Conservation (phyloP, 2,329 filamentous ascomycete genomes). For the Elsinoe necatrix region DNA sequence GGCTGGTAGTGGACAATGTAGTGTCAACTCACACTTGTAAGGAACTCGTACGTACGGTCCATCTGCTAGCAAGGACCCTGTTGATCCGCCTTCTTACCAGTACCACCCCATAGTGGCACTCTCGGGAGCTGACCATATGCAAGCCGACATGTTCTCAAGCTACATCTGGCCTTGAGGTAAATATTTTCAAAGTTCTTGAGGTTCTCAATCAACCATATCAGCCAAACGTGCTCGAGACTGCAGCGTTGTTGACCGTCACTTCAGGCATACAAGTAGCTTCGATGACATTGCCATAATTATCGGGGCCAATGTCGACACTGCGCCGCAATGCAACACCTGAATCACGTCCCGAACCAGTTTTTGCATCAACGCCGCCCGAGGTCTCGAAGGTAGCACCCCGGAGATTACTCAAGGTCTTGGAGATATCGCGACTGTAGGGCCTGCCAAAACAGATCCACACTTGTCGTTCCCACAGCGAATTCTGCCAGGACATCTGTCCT, state of each 20-base stretch:
- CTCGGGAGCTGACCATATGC: background rate
- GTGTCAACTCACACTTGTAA: no score
- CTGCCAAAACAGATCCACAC: background rate
- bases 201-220: background rate
- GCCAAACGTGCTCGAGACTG: background rate
- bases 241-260: background rate
- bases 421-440: background rate
- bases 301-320: background rate
- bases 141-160: background rate
- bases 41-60: background rate
- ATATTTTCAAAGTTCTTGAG: background rate
- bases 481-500: background rate
- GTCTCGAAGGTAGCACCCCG: background rate
- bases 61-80: background rate
- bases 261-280: background rate
- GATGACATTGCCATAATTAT: background rate
- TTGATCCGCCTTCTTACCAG: background rate
- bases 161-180: background rate
- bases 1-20: no score
- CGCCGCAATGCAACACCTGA: background rate
- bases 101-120: background rate
- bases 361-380: background rate
- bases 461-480: background rate
- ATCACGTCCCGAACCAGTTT: background rate
- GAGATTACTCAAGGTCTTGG: background rate